Evolutionary conservation across 129 eudicot genomes (phyloP).

Genomic region (Arctium lappa): DNA sequence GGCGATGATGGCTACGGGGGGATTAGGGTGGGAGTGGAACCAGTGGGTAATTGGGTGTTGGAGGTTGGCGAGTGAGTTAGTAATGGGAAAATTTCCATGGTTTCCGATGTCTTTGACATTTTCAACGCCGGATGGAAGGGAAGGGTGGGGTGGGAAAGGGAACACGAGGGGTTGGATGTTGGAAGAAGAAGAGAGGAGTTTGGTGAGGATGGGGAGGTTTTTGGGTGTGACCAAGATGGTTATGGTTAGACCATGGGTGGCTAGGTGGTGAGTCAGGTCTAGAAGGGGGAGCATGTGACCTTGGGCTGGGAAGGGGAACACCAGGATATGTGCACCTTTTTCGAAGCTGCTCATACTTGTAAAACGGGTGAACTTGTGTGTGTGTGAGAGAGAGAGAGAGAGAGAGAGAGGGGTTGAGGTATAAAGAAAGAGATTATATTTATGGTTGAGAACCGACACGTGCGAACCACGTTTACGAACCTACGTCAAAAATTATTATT

Average conservation of each 20-base stretch:
- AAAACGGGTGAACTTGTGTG: neutral
- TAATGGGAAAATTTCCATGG: slow-evolving; percentile 43
- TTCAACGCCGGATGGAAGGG: slow-evolving; percentile 55
- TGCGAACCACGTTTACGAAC: too few relatives aligned
- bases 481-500: too few relatives aligned
- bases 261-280: slow-evolving; percentile 59
- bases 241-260: slow-evolving; percentile 43
- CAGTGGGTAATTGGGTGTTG: slow-evolving; percentile 41
- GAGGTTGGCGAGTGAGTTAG: slow-evolving; percentile 41
- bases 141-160: slow-evolving; percentile 63
- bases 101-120: slow-evolving; percentile 65
- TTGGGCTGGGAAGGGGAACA: slow-evolving; percentile 85
- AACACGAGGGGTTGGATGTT: slow-evolving; percentile 51
- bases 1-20: slow-evolving; percentile 63
- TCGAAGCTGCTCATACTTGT: slow-evolving; percentile 1
- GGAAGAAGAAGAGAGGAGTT: slow-evolving; percentile 55
- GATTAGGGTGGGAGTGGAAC: slow-evolving; percentile 47
- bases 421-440: too few relatives aligned
- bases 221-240: slow-evolving; percentile 80
- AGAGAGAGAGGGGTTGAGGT: neutral
- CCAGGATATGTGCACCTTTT: slow-evolving; percentile 41
- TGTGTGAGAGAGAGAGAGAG: neutral
- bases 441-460: too few relatives aligned
- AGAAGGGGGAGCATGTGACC: slow-evolving; percentile 85
- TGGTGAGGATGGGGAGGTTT: slow-evolving; percentile 59